Evolutionary conservation across 805 yeast species (phyloP), one percentile per base, ranked within the genome.

Genomic region (Kurtzmaniella fragi): DNA sequence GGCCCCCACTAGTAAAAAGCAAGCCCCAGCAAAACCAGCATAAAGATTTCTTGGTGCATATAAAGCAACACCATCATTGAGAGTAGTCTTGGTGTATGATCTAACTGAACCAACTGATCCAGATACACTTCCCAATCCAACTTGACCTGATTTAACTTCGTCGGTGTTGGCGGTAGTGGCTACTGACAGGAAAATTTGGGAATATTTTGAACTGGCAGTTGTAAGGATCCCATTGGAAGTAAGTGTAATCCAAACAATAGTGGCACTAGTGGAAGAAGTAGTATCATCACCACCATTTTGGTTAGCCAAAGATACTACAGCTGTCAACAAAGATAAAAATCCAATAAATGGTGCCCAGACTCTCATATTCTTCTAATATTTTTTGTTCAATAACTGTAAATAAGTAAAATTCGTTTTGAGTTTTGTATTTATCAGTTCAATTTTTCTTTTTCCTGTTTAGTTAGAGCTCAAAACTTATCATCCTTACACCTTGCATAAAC

Each of bases 241-340:
- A 20, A 53, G 38, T 11, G 73, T 68, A 23, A 58, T 50, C 56
- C 60, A 67, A 4, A 59, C 61, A 12, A 59, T 54, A 31, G 73
- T 67, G 14, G 43, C 37, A n/a, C 41, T 13, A 30, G 44, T 31
- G 4, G 54, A 32, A 11, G 47, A 32, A 10, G 59, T 40, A 17
- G 27, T 39, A 9, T 38, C 49, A 35, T 35, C 42, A 23, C 42
- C 53, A 12, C 33, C 45, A 15, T 38, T 48, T 43, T 53, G 54
- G 15, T 43, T 40, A 3, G 50, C 59, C 17, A 49, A 42, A 7
- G 54, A 54, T 12, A 29, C 16, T 1, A 44, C 44, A 2, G 35
- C 7, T 3, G 43, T n/a, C 14, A 49, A 34, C 12, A 40, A 26
- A n/a, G 42, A 28, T 15, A 42, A 26, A 5, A 30, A 11, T 13